Evolutionary conservation across 208 protist species (phyloP).

Genomic region (Phytomonas serpens): DNA sequence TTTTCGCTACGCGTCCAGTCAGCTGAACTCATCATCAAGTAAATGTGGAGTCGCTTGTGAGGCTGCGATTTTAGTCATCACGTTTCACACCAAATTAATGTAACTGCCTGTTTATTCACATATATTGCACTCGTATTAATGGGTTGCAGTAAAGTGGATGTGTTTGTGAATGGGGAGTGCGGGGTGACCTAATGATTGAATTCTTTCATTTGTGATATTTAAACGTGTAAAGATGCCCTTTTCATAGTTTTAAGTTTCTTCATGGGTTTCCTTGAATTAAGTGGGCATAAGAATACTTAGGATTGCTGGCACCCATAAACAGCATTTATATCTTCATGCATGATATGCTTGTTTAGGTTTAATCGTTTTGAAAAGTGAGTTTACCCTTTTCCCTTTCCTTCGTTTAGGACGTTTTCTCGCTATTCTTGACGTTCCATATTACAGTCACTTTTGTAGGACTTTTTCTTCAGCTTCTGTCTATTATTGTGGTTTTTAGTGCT

Average conservation of each 20-base stretch:
- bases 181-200: not conserved
- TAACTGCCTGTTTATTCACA: not conserved
- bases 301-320: not conserved
- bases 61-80: not conserved
- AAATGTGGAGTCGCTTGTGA: not conserved
- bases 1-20: not conserved
- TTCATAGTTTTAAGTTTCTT: not conserved
- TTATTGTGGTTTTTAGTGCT: not conserved
- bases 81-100: not conserved
- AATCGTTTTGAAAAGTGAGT: not conserved
- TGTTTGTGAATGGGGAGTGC: not conserved
- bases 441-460: not conserved
- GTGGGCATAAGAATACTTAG: not conserved
- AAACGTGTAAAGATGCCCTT: not conserved
- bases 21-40: not conserved
- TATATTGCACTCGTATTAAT: not conserved
- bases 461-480: not conserved
- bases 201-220: not conserved
- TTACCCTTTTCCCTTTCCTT: not conserved
- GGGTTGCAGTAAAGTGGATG: not conserved
- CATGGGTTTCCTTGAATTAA: not conserved
- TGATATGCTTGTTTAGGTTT: not conserved
- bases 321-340: not conserved
- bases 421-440: not conserved
- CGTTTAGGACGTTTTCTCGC: conserved; percentile 2